Evolutionary conservation across 441 rosid species (phyloP).

Genomic region (Arabidopsis hybrid): DNA sequence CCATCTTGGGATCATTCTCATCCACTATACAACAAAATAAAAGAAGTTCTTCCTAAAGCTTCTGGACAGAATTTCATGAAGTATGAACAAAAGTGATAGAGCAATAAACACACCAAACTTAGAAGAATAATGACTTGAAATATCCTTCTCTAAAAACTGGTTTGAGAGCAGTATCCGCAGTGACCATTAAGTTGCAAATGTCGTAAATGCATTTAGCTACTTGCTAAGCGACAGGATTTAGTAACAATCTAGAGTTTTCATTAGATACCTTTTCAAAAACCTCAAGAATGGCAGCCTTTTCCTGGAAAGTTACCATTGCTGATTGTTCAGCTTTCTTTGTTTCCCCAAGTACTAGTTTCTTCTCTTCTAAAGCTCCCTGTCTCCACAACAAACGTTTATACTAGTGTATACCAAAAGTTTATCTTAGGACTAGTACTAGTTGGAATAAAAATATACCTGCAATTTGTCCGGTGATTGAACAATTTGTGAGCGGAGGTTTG

Average conservation of each 20-base stretch:
- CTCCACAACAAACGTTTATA: conserved; percentile 15
- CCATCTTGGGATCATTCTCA: conserved; percentile 4
- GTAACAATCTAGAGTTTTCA: conserved; percentile 9
- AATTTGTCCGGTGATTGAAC: conserved; percentile 96
- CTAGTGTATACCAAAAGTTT: not conserved
- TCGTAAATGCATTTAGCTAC: conserved; percentile 1
- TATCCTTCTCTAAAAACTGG: not conserved
- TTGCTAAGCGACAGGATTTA: not conserved
- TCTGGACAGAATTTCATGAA: not conserved
- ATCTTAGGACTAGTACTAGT: not conserved
- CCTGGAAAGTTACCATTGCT: conserved; percentile 74
- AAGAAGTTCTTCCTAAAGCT: not conserved
- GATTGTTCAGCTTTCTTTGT: conserved; percentile 72
- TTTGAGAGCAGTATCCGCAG: not conserved
- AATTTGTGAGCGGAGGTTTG: conserved; percentile 73
- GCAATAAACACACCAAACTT: conserved; percentile 19
- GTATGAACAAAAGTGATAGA: not conserved
- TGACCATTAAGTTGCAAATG: conserved; percentile 18
- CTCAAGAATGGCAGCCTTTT: conserved; percentile 68
- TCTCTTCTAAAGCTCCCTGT: conserved; percentile 88
- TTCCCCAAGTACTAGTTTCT: conserved; percentile 66
- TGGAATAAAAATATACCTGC: conserved; percentile 61
- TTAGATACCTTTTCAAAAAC: conserved; percentile 73
- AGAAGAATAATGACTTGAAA: not conserved
- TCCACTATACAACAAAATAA: conserved; percentile 16